A percentile compares a stretch with the other conserved stretches of the same genome.
These are phyloP conservation scores for Hygrocybe coccinea DNA, from an alignment of 768 basidiomycete genomes.

Conservation along the genomic window DNA sequence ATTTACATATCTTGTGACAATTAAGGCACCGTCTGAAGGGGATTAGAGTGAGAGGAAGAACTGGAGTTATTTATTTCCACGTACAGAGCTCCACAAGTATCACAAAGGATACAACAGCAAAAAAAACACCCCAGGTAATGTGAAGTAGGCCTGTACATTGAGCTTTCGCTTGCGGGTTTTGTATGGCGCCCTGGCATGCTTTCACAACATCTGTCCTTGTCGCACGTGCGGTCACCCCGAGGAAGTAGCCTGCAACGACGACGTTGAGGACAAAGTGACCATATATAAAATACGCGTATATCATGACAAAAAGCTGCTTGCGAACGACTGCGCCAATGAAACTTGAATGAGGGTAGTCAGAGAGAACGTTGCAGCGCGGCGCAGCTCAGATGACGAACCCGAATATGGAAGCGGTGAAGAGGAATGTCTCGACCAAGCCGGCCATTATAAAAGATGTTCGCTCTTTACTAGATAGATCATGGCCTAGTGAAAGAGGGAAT, in stretches of 20 bases:
- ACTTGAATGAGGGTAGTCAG: constrained; percentile 28
- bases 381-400: constrained; percentile 40
- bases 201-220: constrained; percentile 38
- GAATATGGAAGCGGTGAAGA: constrained; percentile 49
- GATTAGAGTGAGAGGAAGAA: background rate
- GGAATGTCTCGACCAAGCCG: constrained; percentile 49
- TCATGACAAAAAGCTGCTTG: constrained; percentile 55
- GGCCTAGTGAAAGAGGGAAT: background rate
- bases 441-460: constrained; percentile 44
- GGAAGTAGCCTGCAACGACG: constrained; percentile 47
- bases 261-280: constrained; percentile 54
- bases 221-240: constrained; percentile 45
- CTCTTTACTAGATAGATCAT: constrained; percentile 8
- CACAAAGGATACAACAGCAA: constrained; percentile 40
- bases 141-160: constrained; percentile 44
- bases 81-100: constrained; percentile 54
- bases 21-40: constrained; percentile 53
- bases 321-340: constrained; percentile 60
- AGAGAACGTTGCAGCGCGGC: background rate
- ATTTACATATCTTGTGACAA: constrained; percentile 51
- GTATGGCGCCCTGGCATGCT: constrained; percentile 44
- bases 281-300: constrained; percentile 54
- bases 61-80: constrained; percentile 22
- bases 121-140: constrained; percentile 43
- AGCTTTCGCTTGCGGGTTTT: constrained; percentile 35